Evolutionary conservation across 495 filamentous ascomycete genomes (phyloP).

Genomic region (Tuber calosporum): DNA sequence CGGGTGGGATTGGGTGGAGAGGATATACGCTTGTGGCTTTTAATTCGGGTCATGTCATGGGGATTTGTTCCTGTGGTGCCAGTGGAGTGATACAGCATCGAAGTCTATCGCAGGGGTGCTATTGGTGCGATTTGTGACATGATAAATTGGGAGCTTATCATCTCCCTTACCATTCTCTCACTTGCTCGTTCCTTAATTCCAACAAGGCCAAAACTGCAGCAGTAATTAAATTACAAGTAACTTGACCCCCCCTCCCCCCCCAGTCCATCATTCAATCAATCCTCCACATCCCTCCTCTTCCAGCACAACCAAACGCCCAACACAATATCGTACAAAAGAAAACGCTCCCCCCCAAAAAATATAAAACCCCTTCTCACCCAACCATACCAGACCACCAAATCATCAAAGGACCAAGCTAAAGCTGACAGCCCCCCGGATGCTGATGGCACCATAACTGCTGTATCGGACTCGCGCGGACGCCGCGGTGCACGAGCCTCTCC

Average conservation of each 20-base stretch:
- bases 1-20: too few relatives aligned
- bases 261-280: not conserved
- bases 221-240: not conserved
- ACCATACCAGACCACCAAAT: slow-evolving; percentile 1
- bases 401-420: slow-evolving; percentile 15
- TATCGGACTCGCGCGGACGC: slow-evolving; percentile 55
- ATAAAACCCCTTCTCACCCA: not conserved
- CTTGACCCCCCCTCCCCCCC: not conserved
- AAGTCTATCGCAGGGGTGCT: too few relatives aligned
- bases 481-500: slow-evolving; percentile 61
- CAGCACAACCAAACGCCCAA: not conserved
- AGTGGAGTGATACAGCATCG: too few relatives aligned
- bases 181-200: too few relatives aligned
- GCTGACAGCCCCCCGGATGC: slow-evolving; percentile 42
- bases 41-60: too few relatives aligned
- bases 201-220: not conserved
- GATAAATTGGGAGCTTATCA: not conserved
- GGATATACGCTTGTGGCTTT: too few relatives aligned
- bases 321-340: not conserved
- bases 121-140: not conserved
- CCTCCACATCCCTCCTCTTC: not conserved
- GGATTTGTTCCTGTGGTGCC: too few relatives aligned
- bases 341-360: too few relatives aligned
- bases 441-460: slow-evolving; percentile 52
- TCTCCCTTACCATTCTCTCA: not conserved